Conservation (phyloP, 2,329 filamentous ascomycete genomes). For the Claviceps monticola region DNA sequence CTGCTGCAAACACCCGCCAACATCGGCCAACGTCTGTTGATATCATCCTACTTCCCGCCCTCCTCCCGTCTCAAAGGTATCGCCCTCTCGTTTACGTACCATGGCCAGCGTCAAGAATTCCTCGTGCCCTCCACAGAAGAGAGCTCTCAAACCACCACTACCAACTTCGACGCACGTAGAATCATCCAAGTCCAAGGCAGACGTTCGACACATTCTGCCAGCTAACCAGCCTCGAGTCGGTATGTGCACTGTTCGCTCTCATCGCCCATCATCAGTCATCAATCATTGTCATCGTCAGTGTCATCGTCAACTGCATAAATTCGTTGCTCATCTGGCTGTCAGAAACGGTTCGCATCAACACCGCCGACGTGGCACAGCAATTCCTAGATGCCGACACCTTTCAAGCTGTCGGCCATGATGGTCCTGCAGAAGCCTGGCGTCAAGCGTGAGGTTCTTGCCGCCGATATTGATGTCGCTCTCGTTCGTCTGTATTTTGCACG, state of each 20-base stretch:
- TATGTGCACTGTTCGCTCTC: constrained; percentile 6
- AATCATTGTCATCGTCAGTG: too few species aligned
- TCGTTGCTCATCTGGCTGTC: not conserved
- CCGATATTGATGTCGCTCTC: too few species aligned
- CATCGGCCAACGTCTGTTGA: too few species aligned
- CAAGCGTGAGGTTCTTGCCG: not conserved
- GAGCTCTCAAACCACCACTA: constrained; percentile 13
- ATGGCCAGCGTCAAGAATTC: not conserved
- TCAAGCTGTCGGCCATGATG: constrained; percentile 7
- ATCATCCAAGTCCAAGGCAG: constrained; percentile 12
- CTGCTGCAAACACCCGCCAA: too few species aligned
- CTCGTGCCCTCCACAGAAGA: constrained; percentile 9
- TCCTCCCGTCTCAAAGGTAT: not conserved
- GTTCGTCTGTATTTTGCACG: too few species aligned
- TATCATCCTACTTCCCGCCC: too few species aligned
- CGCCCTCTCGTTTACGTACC: not conserved
- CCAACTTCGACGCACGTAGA: constrained; percentile 12
- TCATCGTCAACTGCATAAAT: too few species aligned
- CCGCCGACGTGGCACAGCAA: constrained; percentile 18
- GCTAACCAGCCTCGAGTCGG: constrained; percentile 14
- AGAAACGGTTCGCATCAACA: constrained; percentile 17
- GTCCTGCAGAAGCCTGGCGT: not conserved
- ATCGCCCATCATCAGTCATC: not conserved
- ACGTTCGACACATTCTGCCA: constrained; percentile 17
- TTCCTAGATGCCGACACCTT: constrained; percentile 20